Evolutionary conservation across 768 basidiomycete species (phyloP), one percentile per base, ranked within the genome.

Genomic region (Calocera viscosa): DNA sequence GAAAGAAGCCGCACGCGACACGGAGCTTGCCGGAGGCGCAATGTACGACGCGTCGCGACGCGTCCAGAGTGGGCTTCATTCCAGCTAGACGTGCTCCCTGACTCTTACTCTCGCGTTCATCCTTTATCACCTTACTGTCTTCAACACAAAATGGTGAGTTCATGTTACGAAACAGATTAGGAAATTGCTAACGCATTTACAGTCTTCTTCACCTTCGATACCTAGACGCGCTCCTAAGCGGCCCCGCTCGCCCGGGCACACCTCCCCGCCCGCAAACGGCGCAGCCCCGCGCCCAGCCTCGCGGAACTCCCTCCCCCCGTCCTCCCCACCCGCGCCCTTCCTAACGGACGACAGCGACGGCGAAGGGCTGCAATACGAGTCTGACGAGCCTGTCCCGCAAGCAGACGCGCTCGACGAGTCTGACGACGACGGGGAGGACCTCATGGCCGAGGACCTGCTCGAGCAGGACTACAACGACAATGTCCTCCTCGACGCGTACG

Each of bases 391-490:
- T 28, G 69, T 71, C 22, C 70, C 69, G 1, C 83, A 81, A 7
- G 70, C 69, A 19, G 72, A 70, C 53, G 66, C 7, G 68, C 68
- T 26, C 11, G 79, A 80, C 32, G 90, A 85, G 3, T 77, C 77
- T n/a, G 90, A 88, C 12, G 92, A 83, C n/a, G 89, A 90, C 26
- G 91, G 90, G 39, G 95, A 97, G 75, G 95, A 98, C 78, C 84
- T 99, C 47, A 97, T 94, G 75, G 90, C 82, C 35, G 86, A 93
- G n/a, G 80, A 79, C 64, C 72, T 80, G 73, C 76, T 91, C 67
- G 84, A 89, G 75, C 79, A 82, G 81, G 94, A 91, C 33, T 75
- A 63, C 68, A 38, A 68, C 35, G 63, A 67, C 66, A 40, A 98
- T 72, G 82, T 86, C 65, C 79, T 82, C 2, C 83, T 96, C 8